Base-by-base conservation (phyloP, 2,329 filamentous ascomycete species). In the Camptophora hylomeconis region DNA sequence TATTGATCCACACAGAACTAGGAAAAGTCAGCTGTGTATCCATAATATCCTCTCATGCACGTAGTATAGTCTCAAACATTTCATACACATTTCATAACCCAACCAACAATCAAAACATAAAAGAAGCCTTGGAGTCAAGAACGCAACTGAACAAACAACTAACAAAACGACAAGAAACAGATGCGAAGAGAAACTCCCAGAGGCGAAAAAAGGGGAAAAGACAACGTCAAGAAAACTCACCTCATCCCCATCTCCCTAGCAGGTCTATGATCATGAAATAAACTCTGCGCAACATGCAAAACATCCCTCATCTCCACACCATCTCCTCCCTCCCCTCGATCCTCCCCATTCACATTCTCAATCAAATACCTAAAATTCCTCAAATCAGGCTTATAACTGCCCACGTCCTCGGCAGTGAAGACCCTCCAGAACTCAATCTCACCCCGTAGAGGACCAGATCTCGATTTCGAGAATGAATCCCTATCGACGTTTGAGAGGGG, bases 341-440 rank as follows among this genome's bases (percentile, higher is more conserved):
- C 56, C 10, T 50, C 64, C 5, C 50, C 43, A 45, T 65, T 53
- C 8, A 69, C 62, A 9, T 18, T 10, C 15, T 64, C 55, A 10
- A 81, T 55, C 51, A 83, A 55, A 44, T 76, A 76, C 30, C 67
- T 57, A 40, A 83, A 84, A 43, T 81, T 82, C 14, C 48, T 48
- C 17, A 52, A 48, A 37, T 67, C 56, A 0, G 80, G 80, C 56
- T 83, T 84, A 50, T 82, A 84, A 4, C 60, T 63, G 1, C 79
- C 76, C 27, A 83, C 70, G 22, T 77, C 67, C 52, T 83, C 60
- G 2, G 79, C 79, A 2, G 75, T 81, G 50, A 77, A 71, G 12
- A 79, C 58, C 5, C 65, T 64, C 41, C 79, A 74, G 42, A 82
- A 75, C 7, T 53, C 34, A 21, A 67, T 60, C n/a, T n/a, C n/a